Percentiles rank a stretch among this genome's conserved stretches.
These are phyloP conservation scores for Zygosaccharomyces sapae DNA, from an alignment of 1,139 yeast species.

Conservation along the genomic window DNA sequence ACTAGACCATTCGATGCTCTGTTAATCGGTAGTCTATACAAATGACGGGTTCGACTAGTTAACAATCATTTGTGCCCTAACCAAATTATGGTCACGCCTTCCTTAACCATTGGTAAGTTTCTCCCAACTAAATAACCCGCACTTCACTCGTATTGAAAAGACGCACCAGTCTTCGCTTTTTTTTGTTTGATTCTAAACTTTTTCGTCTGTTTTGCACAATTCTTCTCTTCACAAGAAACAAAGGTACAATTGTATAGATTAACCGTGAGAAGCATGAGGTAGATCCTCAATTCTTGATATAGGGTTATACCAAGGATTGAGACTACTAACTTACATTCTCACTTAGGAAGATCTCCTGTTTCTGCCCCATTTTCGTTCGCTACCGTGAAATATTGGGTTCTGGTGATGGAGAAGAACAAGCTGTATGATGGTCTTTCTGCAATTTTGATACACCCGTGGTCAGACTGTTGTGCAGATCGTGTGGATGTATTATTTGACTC, in stretches of 20 bases:
- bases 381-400: constrained; percentile 58
- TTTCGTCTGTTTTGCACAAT: neutral
- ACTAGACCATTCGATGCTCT: neutral
- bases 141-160: neutral
- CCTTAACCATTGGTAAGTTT: neutral
- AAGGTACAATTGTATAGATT: neutral
- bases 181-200: neutral
- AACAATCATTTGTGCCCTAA: neutral
- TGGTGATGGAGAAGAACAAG: constrained; percentile 66
- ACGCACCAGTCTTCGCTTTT: neutral
- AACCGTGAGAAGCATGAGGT: neutral
- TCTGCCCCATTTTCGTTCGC: constrained; percentile 62
- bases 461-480: constrained; percentile 26
- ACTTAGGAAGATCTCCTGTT: constrained; percentile 50
- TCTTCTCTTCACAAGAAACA: neutral
- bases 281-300: constrained; percentile 1
- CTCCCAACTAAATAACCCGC: constrained; percentile 3
- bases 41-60: neutral
- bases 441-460: constrained; percentile 31
- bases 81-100: neutral
- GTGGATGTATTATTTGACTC: constrained; percentile 19
- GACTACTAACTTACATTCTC: neutral
- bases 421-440: constrained; percentile 35
- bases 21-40: neutral
- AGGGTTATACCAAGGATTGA: constrained; percentile 4